Conservation (phyloP, 2,329 filamentous ascomycete species). For the Lasiodiplodia theobromae region DNA sequence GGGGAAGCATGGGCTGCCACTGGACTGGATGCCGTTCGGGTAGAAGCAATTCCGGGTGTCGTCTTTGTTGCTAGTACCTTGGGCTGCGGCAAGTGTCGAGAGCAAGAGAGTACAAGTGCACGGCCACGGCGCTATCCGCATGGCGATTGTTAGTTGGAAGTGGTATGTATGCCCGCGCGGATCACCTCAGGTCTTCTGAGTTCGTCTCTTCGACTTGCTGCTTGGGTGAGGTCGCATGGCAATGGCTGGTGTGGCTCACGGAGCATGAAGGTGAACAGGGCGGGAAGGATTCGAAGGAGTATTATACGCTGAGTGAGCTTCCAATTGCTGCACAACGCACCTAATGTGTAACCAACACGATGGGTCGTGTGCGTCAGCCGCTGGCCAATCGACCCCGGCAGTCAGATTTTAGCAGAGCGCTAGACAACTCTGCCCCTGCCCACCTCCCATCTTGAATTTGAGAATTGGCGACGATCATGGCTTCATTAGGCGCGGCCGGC, state of each 20-base stretch:
- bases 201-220: background rate
- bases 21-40: constrained; percentile 34
- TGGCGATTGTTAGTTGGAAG: background rate
- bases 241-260: background rate
- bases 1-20: constrained; percentile 33
- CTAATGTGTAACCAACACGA: background rate
- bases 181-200: background rate
- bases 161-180: background rate
- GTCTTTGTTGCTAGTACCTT: constrained; percentile 23
- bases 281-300: constrained; percentile 21
- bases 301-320: constrained; percentile 8
- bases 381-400: background rate
- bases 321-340: background rate
- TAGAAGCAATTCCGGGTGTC: constrained; percentile 35
- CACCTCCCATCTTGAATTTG: background rate
- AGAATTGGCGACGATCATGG: background rate
- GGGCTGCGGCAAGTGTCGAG: background rate
- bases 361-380: background rate
- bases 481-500: background rate
- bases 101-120: background rate
- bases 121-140: constrained; percentile 3
- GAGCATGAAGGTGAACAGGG: background rate
- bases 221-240: background rate
- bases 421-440: background rate
- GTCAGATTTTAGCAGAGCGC: constrained; percentile 13